These are phyloP conservation scores for Quercus lobata DNA, from an alignment of 331 rosid species.

Conservation along the genomic window DNA sequence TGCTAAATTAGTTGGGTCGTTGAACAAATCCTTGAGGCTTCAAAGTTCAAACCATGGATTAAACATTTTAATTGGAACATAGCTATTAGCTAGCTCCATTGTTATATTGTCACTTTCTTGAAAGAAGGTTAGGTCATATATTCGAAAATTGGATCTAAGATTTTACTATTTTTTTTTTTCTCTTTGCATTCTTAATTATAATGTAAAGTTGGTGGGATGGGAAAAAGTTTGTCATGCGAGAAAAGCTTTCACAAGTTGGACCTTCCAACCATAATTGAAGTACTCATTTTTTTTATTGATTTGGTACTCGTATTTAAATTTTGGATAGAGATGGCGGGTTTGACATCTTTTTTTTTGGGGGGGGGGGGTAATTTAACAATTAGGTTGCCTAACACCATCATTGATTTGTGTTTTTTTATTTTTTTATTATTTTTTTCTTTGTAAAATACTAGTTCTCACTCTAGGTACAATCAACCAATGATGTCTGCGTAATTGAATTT, in stretches of 20 bases:
- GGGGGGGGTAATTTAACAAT: neutral
- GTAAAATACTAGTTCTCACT: neutral
- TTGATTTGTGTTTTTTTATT: neutral
- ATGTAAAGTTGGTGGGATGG: neutral
- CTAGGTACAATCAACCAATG: neutral
- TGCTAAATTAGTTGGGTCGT: neutral
- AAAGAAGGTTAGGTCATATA: conserved; percentile 3
- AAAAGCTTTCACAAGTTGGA: neutral
- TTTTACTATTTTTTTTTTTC: neutral
- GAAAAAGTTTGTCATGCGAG: neutral
- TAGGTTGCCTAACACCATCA: conserved; percentile 11
- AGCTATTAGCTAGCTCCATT: neutral
- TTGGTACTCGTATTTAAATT: neutral
- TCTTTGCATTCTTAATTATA: neutral
- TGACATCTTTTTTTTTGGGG: neutral
- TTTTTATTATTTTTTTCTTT: neutral
- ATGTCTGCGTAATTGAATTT: too few species aligned
- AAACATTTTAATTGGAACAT: neutral
- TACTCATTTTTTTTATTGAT: neutral
- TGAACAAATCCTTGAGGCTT: neutral
- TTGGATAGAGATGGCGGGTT: neutral
- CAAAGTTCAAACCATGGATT: too few species aligned
- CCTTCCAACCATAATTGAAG: neutral
- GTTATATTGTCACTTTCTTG: neutral
- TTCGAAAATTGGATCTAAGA: neutral